phyloP scores from a whole-genome alignment of 2,329 filamentous ascomycete genomes.

The Blastomyces emzantsi region DNA sequence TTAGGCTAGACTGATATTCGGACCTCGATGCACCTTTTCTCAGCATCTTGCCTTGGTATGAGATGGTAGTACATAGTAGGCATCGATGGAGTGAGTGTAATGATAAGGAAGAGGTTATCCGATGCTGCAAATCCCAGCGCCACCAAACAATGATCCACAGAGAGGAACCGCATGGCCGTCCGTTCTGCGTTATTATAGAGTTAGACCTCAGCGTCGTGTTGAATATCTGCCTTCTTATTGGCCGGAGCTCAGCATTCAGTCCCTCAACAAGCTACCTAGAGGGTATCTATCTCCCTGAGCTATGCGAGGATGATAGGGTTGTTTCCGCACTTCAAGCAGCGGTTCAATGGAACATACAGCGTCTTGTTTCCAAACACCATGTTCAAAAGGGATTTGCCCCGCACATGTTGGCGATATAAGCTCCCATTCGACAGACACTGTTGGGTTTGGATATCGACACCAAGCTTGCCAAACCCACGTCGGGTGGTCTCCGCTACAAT shows the following conservation, averaged over 20 bases:
- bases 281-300: neutral
- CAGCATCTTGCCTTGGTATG: too few species aligned
- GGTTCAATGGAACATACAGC: neutral
- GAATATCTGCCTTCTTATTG: slow-evolving; percentile 5
- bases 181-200: neutral
- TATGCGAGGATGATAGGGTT: neutral
- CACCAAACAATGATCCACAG: too few species aligned
- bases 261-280: too few species aligned
- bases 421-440: neutral
- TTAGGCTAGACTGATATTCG: too few species aligned
- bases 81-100: too few species aligned
- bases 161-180: neutral
- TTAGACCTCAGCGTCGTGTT: neutral
- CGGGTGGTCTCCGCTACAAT: neutral
- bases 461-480: neutral
- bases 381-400: neutral
- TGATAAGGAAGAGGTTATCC: too few species aligned
- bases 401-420: neutral
- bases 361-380: neutral
- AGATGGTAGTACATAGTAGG: too few species aligned
- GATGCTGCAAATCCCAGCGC: too few species aligned
- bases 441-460: too few species aligned
- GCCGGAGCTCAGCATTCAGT: neutral
- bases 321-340: neutral
- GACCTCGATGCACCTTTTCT: too few species aligned